Evolutionary conservation across 2,329 filamentous ascomycete genomes (phyloP).

Genomic region (Trichophyton mentagrophytes): DNA sequence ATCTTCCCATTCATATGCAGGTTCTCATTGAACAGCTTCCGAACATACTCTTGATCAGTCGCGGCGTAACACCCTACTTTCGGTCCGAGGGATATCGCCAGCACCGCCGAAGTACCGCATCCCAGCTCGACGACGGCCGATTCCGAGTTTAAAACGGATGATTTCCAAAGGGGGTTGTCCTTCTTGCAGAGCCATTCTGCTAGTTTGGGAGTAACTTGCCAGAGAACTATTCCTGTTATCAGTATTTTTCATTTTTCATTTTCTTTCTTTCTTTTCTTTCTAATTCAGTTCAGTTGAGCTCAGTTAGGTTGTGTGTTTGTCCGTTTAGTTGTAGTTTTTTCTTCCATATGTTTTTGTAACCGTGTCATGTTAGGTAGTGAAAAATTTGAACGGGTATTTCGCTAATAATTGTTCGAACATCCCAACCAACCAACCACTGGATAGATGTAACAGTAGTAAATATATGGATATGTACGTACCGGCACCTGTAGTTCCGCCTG

Average conservation of each 20-base stretch:
- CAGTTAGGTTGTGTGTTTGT: no score
- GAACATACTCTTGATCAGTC: constrained; percentile 80
- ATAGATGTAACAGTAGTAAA: neutral
- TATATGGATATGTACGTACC: constrained; percentile 31
- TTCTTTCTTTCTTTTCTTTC: no score
- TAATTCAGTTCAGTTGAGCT: no score
- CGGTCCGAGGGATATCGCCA: constrained; percentile 55
- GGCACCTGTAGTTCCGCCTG: constrained; percentile 61
- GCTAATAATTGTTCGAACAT: neutral
- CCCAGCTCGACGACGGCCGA: constrained; percentile 69
- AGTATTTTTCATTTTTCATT: neutral
- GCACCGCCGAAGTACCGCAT: constrained; percentile 71
- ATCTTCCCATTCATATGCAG: constrained; percentile 37
- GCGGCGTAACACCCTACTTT: constrained; percentile 55
- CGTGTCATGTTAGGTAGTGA: no score
- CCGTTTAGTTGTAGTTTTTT: no score
- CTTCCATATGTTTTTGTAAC: no score
- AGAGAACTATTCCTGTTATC: constrained; percentile 50
- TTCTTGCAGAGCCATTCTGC: constrained; percentile 62
- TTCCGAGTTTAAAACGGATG: constrained; percentile 39
- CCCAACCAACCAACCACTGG: no score
- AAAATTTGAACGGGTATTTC: neutral
- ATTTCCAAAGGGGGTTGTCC: constrained; percentile 49
- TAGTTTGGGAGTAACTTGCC: constrained; percentile 78
- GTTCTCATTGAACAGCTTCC: constrained; percentile 64